These are phyloP conservation scores for Phytophthora pluvialis DNA, from an alignment of 352 stramenopile species.

Conservation along the genomic window DNA sequence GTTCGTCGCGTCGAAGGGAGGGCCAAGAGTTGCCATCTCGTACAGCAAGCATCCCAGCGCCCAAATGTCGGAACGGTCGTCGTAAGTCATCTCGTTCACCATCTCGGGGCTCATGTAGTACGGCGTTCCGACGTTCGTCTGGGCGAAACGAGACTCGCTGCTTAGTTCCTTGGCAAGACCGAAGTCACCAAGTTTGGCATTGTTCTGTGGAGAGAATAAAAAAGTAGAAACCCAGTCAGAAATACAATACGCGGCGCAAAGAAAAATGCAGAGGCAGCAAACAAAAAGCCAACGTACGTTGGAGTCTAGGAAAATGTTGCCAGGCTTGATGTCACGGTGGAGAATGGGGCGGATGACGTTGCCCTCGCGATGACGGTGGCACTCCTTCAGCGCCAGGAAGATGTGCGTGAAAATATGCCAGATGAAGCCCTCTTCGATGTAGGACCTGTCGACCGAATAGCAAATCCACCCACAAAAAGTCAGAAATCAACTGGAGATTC, in stretches of 20 bases:
- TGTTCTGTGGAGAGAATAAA: conserved; percentile 62
- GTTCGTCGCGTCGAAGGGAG: conserved; percentile 93
- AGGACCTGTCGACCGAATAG: conserved; percentile 50
- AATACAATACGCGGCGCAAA: not conserved
- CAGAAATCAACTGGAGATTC: conserved; percentile 9
- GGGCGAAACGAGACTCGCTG: conserved; percentile 89
- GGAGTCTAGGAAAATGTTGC: conserved; percentile 93
- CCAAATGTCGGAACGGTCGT: conserved; percentile 94
- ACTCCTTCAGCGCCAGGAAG: conserved; percentile 91
- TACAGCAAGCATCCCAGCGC: conserved; percentile 91
- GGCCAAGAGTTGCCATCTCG: conserved; percentile 89
- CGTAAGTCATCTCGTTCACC: conserved; percentile 94
- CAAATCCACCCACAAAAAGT: conserved; percentile 8
- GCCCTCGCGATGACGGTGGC: conserved; percentile 87
- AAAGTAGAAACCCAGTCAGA: conserved; percentile 16
- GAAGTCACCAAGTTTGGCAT: conserved; percentile 93
- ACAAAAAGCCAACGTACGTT: conserved; percentile 59
- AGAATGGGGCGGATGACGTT: conserved; percentile 86
- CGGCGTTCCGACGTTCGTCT: conserved; percentile 92
- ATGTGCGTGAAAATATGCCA: conserved; percentile 95
- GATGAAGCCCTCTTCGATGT: conserved; percentile 94
- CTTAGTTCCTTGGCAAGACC: conserved; percentile 91
- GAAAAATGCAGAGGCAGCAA: not conserved
- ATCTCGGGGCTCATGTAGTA: conserved; percentile 95
- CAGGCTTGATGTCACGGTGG: conserved; percentile 92